These are phyloP conservation scores for Fusarium algeriense DNA, from an alignment of 2,329 filamentous ascomycete species.

Conservation along the genomic window DNA sequence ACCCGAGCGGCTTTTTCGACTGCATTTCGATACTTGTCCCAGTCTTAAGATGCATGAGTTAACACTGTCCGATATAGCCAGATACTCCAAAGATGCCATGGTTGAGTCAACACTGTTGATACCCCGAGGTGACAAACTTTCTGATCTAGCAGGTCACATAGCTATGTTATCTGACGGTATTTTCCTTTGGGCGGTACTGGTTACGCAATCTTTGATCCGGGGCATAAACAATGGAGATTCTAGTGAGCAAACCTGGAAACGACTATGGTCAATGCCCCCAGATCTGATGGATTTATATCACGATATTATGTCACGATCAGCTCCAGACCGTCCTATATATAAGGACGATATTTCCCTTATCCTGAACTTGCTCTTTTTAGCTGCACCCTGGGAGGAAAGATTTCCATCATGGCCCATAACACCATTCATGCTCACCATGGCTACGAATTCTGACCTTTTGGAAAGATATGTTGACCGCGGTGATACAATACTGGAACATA, in stretches of 20 bases:
- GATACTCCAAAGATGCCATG: neutral
- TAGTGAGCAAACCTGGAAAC: neutral
- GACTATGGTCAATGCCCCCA: neutral
- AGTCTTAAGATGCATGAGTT: conserved; percentile 3
- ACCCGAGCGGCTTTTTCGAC: neutral
- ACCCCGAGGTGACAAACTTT: fast-evolving
- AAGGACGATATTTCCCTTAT: too few relatives aligned
- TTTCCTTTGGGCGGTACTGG: conserved; percentile 13
- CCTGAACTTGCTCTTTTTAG: too few relatives aligned
- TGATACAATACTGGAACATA: too few relatives aligned
- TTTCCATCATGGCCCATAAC: too few relatives aligned
- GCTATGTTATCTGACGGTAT: neutral
- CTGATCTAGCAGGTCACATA: neutral
- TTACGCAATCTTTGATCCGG: neutral
- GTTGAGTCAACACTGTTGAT: fast-evolving
- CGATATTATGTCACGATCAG: neutral
- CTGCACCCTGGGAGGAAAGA: too few relatives aligned
- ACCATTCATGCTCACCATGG: too few relatives aligned
- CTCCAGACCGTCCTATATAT: too few relatives aligned
- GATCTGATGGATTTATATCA: neutral
- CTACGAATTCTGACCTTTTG: too few relatives aligned
- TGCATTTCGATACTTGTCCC: neutral
- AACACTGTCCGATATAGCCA: neutral
- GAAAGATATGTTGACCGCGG: too few relatives aligned
- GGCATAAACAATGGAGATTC: conserved; percentile 8